Evolutionary conservation across 768 basidiomycete species (phyloP).

Genomic region (Suillus ampliporus): DNA sequence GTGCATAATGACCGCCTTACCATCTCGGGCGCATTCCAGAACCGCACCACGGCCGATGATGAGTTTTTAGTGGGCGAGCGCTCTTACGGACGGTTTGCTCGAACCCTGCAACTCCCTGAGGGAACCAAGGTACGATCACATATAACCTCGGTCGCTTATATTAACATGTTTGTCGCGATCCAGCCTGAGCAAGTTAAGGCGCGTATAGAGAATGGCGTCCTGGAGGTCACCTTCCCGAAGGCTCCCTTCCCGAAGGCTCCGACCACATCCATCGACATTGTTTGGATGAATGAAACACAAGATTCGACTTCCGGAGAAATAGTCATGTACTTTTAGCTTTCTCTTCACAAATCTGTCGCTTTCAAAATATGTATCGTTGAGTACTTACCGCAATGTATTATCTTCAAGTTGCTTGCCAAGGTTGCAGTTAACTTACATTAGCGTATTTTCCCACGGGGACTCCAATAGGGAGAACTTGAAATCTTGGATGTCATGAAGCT

Average conservation of each 20-base stretch:
- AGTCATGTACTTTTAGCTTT: neutral
- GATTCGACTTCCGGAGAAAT: neutral
- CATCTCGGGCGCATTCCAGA: conserved; percentile 47
- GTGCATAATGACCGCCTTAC: conserved; percentile 52
- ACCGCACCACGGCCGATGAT: conserved; percentile 35
- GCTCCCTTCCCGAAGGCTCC: too few species aligned
- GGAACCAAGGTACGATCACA: conserved; percentile 48
- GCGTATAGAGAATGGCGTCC: neutral
- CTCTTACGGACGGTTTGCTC: conserved; percentile 49
- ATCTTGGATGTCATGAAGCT: neutral
- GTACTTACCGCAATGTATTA: too few species aligned
- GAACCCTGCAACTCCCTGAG: conserved; percentile 50
- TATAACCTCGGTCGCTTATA: neutral
- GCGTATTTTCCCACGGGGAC: conserved; percentile 3
- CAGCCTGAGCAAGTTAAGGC: neutral
- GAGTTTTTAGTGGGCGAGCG: conserved; percentile 52
- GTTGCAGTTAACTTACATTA: too few species aligned
- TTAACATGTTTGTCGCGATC: neutral
- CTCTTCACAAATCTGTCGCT: neutral
- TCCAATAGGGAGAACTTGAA: neutral
- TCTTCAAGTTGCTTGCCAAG: too few species aligned
- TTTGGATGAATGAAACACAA: too few species aligned
- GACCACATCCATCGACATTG: too few species aligned
- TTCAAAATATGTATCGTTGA: neutral
- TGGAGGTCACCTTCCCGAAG: neutral